These are phyloP conservation scores for Calonectria pseudoturangicola DNA, from an alignment of 2,329 filamentous ascomycete genomes.

Conservation along the genomic window DNA sequence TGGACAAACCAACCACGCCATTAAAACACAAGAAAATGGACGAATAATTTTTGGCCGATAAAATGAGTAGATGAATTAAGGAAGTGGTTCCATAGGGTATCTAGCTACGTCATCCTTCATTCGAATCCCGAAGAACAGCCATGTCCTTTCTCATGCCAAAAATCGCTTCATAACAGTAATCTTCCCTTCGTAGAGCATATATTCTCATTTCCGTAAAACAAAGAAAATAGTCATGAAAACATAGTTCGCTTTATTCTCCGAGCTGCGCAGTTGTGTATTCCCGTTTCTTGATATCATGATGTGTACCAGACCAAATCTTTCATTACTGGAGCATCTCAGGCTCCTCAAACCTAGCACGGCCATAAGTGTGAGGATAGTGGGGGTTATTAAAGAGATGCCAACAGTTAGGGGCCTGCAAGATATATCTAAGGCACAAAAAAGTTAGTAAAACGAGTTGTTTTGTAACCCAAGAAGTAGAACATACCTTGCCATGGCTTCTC, in stretches of 20 bases:
- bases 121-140: background rate
- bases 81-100: conserved; percentile 44
- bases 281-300: conserved; percentile 8
- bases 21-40: background rate
- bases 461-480: conserved; percentile 56
- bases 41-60: background rate
- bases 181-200: conserved; percentile 7
- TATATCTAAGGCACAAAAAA: conserved; percentile 70
- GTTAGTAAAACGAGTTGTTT: conserved; percentile 37
- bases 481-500: conserved; percentile 96
- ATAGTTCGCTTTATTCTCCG: conserved; percentile 8
- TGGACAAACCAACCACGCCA: too few relatives aligned
- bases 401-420: conserved; percentile 83
- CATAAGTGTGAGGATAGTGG: conserved; percentile 61
- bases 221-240: conserved; percentile 21
- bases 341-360: conserved; percentile 63
- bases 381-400: conserved; percentile 81
- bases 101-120: conserved; percentile 37
- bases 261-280: background rate
- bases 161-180: conserved; percentile 20
- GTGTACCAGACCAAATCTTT: background rate
- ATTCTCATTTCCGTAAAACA: conserved; percentile 19
- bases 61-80: background rate
- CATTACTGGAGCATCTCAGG: conserved; percentile 56
- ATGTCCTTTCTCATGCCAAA: conserved; percentile 21